A percentile compares a stretch with the other conserved stretches of the same genome.
These are phyloP conservation scores for Collariella sp. DNA, from an alignment of 495 filamentous ascomycete genomes.

Conservation along the genomic window DNA sequence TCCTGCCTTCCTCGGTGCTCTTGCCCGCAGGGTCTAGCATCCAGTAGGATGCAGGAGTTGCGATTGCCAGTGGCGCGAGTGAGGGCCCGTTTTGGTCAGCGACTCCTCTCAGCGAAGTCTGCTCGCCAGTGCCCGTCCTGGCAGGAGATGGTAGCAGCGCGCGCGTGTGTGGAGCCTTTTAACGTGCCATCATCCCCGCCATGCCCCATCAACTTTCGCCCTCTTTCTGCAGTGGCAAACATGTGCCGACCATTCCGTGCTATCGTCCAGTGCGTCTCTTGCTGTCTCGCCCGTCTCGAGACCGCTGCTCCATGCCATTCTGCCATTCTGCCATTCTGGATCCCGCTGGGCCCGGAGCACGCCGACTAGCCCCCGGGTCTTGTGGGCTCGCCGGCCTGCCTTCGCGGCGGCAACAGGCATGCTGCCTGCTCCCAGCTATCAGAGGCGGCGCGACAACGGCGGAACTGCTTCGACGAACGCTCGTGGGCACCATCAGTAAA, in stretches of 20 bases:
- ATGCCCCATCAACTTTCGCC: too few relatives aligned
- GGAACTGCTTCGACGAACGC: background rate
- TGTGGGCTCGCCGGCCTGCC: background rate
- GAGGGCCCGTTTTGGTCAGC: background rate
- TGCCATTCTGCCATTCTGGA: background rate
- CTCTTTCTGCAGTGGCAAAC: too few relatives aligned
- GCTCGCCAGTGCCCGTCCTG: too few relatives aligned
- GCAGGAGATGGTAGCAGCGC: too few relatives aligned
- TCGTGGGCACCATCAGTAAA: background rate
- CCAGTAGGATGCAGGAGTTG: background rate
- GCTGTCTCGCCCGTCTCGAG: too few relatives aligned
- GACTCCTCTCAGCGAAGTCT: too few relatives aligned
- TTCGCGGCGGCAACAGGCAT: background rate
- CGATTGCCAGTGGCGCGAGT: background rate
- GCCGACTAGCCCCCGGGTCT: background rate
- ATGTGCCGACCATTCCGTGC: too few relatives aligned
- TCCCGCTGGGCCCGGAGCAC: background rate
- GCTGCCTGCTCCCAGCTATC: background rate
- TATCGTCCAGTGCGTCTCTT: too few relatives aligned
- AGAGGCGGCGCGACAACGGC: background rate
- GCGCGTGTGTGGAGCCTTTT: too few relatives aligned
- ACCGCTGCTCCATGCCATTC: too few relatives aligned
- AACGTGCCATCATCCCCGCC: too few relatives aligned
- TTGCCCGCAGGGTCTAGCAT: background rate
- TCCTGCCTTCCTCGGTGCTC: conserved; percentile 1